A percentile compares a stretch with the other conserved stretches of the same genome.
Conservation (phyloP, 495 filamentous ascomycete species). For the Tricharina praecox region DNA sequence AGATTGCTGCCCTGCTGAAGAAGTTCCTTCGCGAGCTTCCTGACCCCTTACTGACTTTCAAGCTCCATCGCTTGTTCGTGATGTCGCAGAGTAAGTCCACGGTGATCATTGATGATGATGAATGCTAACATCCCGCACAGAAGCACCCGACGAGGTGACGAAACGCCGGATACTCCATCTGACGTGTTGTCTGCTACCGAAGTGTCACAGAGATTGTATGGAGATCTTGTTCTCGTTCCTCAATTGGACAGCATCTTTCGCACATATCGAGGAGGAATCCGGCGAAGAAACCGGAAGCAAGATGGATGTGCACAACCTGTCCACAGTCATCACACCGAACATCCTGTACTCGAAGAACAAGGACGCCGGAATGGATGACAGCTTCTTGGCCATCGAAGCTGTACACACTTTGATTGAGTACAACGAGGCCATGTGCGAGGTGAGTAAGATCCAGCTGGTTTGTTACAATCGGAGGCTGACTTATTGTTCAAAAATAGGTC, state of each 20-base stretch:
- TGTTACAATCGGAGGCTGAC: not conserved
- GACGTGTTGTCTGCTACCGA: constrained; percentile 83
- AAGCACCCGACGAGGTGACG: constrained; percentile 70
- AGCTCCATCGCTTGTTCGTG: constrained; percentile 81
- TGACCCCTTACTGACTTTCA: constrained; percentile 87
- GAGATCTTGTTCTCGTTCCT: constrained; percentile 91
- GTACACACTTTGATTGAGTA: constrained; percentile 76
- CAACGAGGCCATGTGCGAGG: constrained; percentile 93
- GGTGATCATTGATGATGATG: not conserved
- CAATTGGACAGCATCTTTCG: constrained; percentile 96
- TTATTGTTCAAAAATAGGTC: constrained; percentile 40
- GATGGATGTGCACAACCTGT: constrained; percentile 97
- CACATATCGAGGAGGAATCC: constrained; percentile 75
- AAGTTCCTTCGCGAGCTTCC: constrained; percentile 90
- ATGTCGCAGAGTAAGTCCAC: constrained; percentile 51
- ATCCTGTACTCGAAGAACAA: constrained; percentile 64
- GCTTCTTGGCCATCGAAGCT: constrained; percentile 82
- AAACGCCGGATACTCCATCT: constrained; percentile 74
- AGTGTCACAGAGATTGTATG: constrained; percentile 80
- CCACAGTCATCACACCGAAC: constrained; percentile 96
- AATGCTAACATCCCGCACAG: constrained; percentile 26
- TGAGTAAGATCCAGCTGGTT: constrained; percentile 34
- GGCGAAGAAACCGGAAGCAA: constrained; percentile 83
- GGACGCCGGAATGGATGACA: constrained; percentile 53
- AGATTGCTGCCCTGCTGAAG: constrained; percentile 86